Evolutionary conservation across 2,329 filamentous ascomycete genomes (phyloP).

Genomic region (Pseudogymnoascus sp.): DNA sequence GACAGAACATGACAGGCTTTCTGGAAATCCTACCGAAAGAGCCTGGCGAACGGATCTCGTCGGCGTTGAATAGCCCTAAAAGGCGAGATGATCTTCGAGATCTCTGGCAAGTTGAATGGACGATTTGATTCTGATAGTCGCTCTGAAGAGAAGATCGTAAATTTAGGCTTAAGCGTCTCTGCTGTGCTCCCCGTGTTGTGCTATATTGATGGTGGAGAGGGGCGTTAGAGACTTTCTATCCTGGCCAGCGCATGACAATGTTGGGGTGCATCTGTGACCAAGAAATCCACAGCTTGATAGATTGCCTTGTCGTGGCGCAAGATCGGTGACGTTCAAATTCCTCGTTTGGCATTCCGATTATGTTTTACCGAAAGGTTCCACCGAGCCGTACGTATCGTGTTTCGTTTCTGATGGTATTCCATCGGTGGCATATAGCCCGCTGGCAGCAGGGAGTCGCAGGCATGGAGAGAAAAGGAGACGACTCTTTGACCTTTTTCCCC

Average conservation of each 20-base stretch:
- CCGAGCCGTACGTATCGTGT: background rate
- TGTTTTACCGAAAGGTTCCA: background rate
- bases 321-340: background rate
- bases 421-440: background rate
- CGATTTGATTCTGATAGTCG: constrained; percentile 2
- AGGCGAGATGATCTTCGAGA: background rate
- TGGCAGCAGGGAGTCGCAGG: background rate
- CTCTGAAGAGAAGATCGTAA: background rate
- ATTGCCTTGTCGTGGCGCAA: background rate
- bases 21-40: background rate
- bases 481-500: background rate
- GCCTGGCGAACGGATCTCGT: background rate
- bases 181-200: background rate
- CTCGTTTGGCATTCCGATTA: background rate
- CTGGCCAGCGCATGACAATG: background rate
- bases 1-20: background rate
- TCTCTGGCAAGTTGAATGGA: background rate
- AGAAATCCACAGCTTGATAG: background rate
- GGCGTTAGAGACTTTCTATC: background rate
- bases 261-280: background rate
- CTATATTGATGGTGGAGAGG: background rate
- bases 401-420: background rate
- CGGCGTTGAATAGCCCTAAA: background rate
- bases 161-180: background rate
- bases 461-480: background rate